Evolutionary conservation across 495 filamentous ascomycete genomes (phyloP).

Genomic region (Aspergillus indologenus): DNA sequence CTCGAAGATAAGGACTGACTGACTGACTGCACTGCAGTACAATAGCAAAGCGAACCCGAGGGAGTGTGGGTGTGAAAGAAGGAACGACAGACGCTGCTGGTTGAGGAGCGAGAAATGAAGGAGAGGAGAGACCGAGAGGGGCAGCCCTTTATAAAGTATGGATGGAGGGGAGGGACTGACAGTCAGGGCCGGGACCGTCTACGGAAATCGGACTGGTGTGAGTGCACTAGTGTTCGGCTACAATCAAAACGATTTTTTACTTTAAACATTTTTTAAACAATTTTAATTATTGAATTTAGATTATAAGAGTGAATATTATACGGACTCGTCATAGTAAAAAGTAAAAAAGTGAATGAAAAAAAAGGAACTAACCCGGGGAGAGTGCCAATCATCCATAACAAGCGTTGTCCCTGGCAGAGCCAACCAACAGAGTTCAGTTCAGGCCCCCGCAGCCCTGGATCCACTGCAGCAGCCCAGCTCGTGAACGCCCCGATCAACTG

Average conservation of each 20-base stretch:
- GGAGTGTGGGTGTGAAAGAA: conserved; percentile 25
- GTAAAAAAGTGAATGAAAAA: no score
- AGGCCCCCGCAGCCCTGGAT: neutral
- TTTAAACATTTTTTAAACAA: neutral
- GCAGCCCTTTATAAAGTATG: neutral
- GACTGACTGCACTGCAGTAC: conserved; percentile 41
- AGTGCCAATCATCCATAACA: neutral
- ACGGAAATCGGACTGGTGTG: neutral
- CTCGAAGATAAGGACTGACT: conserved; percentile 1
- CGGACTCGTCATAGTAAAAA: no score
- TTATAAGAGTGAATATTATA: neutral
- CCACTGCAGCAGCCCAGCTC: neutral
- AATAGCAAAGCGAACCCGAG: conserved; percentile 24
- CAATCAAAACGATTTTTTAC: neutral
- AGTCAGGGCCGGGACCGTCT: neutral
- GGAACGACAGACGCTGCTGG: conserved; percentile 20
- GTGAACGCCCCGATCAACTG: neutral
- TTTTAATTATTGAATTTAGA: no score
- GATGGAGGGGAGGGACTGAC: neutral
- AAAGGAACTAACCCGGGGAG: neutral
- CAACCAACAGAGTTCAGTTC: neutral
- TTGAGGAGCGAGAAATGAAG: conserved; percentile 20
- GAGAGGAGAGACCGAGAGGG: conserved; percentile 4
- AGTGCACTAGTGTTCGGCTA: neutral
- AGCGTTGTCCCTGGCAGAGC: neutral